These are phyloP conservation scores for Chimonanthus salicifolius DNA, from an alignment of 164 flowering plant species.

Conservation along the genomic window DNA sequence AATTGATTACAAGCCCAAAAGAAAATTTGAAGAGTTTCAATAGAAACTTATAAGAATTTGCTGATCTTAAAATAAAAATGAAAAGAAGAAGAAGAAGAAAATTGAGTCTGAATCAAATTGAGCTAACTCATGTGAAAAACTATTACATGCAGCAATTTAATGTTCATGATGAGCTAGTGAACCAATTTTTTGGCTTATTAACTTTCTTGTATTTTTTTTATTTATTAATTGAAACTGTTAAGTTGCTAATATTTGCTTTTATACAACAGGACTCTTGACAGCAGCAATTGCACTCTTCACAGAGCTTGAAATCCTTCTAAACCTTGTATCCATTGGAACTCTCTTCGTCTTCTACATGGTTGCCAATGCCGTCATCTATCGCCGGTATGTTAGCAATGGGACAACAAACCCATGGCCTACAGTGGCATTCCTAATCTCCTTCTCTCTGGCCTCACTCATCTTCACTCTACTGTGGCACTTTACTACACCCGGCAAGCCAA, in stretches of 20 bases:
- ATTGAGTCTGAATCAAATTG: too few relatives aligned
- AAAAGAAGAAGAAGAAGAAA: too few relatives aligned
- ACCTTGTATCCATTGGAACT: constrained; percentile 84
- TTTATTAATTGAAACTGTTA: too few relatives aligned
- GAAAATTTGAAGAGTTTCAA: neutral
- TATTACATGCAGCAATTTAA: neutral
- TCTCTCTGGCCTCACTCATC: constrained; percentile 48
- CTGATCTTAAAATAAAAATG: too few relatives aligned
- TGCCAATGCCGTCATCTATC: constrained; percentile 76
- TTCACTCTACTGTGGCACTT: constrained; percentile 78
- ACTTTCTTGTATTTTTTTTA: too few relatives aligned
- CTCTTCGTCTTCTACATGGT: constrained; percentile 96
- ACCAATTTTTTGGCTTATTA: neutral
- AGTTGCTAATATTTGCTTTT: neutral
- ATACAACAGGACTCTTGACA: constrained; percentile 55
- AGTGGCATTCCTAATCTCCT: constrained; percentile 44
- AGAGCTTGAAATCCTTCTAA: constrained; percentile 59
- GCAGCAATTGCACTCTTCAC: constrained; percentile 78
- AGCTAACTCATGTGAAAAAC: neutral
- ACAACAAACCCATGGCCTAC: constrained; percentile 68
- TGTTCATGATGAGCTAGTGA: neutral
- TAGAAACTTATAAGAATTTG: neutral
- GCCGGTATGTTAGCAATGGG: constrained; percentile 61
- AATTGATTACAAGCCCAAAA: too few relatives aligned
- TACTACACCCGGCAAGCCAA: constrained; percentile 40